Conservation (phyloP, 805 yeast species). For the Torulaspora indica region DNA sequence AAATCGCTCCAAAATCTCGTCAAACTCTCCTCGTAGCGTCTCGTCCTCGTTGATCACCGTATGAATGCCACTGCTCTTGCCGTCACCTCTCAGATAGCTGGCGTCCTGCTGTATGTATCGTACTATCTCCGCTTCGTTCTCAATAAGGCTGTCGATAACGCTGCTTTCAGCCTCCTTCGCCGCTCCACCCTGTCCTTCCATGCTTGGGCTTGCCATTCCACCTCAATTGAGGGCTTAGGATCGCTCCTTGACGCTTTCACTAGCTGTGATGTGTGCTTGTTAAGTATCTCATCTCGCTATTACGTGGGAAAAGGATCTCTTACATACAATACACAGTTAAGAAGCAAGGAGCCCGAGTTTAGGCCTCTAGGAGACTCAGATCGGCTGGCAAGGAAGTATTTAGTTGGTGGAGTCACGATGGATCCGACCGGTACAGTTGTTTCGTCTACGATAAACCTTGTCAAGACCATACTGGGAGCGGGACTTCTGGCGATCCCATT, state of each 20-base stretch:
- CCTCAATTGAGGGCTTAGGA: neutral
- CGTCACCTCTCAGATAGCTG: slow-evolving; percentile 12
- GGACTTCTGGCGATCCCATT: slow-evolving; percentile 71
- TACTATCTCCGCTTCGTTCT: slow-evolving; percentile 32
- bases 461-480: slow-evolving; percentile 76
- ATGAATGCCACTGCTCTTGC: slow-evolving; percentile 18
- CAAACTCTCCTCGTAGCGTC: slow-evolving; percentile 15
- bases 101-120: slow-evolving; percentile 16
- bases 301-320: neutral
- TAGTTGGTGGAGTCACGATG: slow-evolving; percentile 13
- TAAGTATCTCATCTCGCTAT: neutral
- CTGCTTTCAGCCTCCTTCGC: slow-evolving; percentile 5
- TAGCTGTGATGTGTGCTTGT: too few relatives aligned
- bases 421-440: slow-evolving; percentile 42
- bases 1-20: slow-evolving; percentile 17
- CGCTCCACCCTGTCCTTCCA: neutral
- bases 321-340: neutral
- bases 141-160: slow-evolving; percentile 36
- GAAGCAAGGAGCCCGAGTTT: neutral
- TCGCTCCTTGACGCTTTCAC: neutral
- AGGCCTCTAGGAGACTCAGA: neutral
- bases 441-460: slow-evolving; percentile 62
- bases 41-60: slow-evolving; percentile 17
- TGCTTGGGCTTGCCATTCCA: neutral
- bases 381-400: neutral